A percentile compares a stretch with the other conserved stretches of the same genome.
Evolutionary conservation across 164 flowering plant species (phyloP).

Genomic region (Malania oleifera): DNA sequence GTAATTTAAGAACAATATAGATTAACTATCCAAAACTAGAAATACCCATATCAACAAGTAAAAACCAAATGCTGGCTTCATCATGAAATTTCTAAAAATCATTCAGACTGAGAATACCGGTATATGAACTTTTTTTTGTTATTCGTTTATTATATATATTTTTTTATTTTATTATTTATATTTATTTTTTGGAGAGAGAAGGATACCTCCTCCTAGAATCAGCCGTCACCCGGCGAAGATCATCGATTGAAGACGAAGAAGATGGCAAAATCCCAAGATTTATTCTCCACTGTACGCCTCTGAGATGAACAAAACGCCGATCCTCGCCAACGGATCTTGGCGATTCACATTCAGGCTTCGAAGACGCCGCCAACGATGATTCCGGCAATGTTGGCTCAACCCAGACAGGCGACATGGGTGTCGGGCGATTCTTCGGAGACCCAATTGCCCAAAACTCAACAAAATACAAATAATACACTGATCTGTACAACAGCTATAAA

Average conservation of each 20-base stretch:
- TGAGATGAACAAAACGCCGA: constrained; percentile 39
- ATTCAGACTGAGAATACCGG: too few species aligned
- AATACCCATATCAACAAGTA: too few species aligned
- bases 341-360: constrained; percentile 8
- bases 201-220: constrained; percentile 75
- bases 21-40: too few species aligned
- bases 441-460: constrained; percentile 10
- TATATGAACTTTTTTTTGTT: too few species aligned
- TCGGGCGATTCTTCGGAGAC: constrained; percentile 5
- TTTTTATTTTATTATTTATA: too few species aligned
- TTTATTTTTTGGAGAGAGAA: too few species aligned
- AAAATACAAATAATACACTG: not conserved
- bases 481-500: not conserved
- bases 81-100: too few species aligned
- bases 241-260: constrained; percentile 51
- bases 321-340: constrained; percentile 9
- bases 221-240: constrained; percentile 86
- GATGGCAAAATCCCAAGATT: constrained; percentile 78
- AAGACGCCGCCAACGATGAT: not conserved
- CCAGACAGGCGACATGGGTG: constrained; percentile 20
- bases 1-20: too few species aligned
- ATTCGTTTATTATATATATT: too few species aligned
- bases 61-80: too few species aligned
- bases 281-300: constrained; percentile 90
- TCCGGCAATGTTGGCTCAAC: constrained; percentile 19